These are phyloP conservation scores for Leccinum proliferum DNA, from an alignment of 1,284 basidiomycete species.

Conservation along the genomic window DNA sequence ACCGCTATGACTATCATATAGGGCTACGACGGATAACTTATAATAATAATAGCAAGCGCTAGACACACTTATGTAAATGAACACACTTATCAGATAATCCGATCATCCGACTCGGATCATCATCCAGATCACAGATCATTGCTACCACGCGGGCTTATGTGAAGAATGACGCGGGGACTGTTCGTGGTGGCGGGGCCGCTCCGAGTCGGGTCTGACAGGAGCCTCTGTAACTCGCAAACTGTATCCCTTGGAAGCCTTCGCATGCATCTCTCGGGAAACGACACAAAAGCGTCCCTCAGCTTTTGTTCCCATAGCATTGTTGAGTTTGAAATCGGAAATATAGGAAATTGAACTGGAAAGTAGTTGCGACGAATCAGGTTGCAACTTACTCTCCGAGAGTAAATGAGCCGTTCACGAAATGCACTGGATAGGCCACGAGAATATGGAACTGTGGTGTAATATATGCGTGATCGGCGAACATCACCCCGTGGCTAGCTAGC, in stretches of 20 bases:
- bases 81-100: neutral
- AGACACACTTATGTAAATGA: neutral
- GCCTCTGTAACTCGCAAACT: neutral
- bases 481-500: slow-evolving; percentile 11
- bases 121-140: too few relatives aligned
- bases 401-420: slow-evolving; percentile 10
- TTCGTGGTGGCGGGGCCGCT: neutral
- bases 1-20: too few relatives aligned
- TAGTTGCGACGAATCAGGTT: slow-evolving; percentile 10
- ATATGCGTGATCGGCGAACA: slow-evolving; percentile 21
- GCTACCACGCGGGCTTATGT: neutral
- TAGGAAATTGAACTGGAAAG: slow-evolving; percentile 8
- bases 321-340: neutral
- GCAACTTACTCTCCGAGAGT: slow-evolving; percentile 9
- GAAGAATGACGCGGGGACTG: neutral
- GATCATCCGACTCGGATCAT: too few relatives aligned
- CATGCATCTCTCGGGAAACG: neutral
- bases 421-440: slow-evolving; percentile 1
- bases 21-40: too few relatives aligned
- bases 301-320: neutral
- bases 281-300: neutral
- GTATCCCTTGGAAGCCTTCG: slow-evolving; percentile 1
- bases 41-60: neutral
- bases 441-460: slow-evolving; percentile 17
- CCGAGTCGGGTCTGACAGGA: neutral